Evolutionary conservation across 371 early-diverging fungal species (phyloP).

Genomic region (Phascolomyces articulosus): DNA sequence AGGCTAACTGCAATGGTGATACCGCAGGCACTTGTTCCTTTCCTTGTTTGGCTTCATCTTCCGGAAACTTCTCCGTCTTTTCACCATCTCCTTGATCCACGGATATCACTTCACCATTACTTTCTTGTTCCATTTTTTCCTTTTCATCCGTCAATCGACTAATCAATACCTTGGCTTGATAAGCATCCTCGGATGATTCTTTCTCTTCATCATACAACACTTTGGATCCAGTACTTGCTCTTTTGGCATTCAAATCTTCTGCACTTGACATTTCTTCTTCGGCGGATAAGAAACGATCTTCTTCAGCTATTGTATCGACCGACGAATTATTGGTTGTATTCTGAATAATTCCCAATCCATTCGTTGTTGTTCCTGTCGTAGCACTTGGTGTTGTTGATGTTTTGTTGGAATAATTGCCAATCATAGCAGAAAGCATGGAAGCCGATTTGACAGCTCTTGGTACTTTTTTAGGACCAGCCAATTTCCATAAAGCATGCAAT

Average conservation of each 20-base stretch:
- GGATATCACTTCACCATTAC: no score
- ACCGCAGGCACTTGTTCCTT: slow-evolving; percentile 18
- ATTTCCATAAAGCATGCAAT: slow-evolving; percentile 58
- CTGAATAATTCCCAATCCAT: not conserved
- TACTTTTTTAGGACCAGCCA: slow-evolving; percentile 26
- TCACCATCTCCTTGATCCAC: no score
- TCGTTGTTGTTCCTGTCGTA: not conserved
- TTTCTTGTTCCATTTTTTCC: not conserved
- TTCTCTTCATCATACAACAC: slow-evolving; percentile 16
- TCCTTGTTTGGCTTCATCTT: slow-evolving; percentile 3
- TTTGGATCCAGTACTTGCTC: slow-evolving; percentile 8
- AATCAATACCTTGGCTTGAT: slow-evolving; percentile 20
- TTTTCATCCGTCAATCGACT: slow-evolving; percentile 27
- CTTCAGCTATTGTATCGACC: slow-evolving; percentile 11
- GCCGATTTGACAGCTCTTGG: not conserved
- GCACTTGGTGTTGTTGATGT: no score
- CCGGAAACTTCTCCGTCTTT: no score
- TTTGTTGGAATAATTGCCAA: not conserved
- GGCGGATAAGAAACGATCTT: slow-evolving; percentile 16
- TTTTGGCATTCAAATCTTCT: not conserved
- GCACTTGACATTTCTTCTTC: slow-evolving; percentile 10
- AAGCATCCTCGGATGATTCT: not conserved
- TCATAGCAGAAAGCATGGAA: slow-evolving; percentile 2
- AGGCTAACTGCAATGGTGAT: slow-evolving; percentile 44
- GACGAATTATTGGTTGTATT: not conserved